A percentile compares a stretch with the other conserved stretches of the same genome.
phyloP scores from a whole-genome alignment of 306 rosid genomes.

The Purshia tridentata region DNA sequence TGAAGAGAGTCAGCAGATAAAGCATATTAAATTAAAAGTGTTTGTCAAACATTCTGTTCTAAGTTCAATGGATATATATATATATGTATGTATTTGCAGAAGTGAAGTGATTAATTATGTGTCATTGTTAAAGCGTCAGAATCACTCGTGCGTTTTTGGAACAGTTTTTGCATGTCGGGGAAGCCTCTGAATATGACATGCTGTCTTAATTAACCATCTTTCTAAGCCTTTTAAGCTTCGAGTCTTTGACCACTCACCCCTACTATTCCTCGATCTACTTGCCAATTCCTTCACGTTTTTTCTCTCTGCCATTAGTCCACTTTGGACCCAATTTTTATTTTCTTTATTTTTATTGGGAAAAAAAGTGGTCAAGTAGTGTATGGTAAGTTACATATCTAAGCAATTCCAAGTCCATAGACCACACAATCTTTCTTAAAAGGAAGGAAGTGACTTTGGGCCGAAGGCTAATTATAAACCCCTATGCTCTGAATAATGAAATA shows the following conservation, averaged over 20 bases:
- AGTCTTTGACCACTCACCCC: conserved; percentile 17
- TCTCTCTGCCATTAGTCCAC: neutral
- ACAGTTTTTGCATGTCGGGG: conserved; percentile 3
- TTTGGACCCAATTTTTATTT: too few relatives aligned
- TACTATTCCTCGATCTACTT: neutral
- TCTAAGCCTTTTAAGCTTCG: too few relatives aligned
- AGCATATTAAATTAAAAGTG: neutral
- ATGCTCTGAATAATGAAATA: too few relatives aligned
- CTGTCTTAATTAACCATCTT: neutral
- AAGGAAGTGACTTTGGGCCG: too few relatives aligned
- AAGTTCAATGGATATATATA: neutral
- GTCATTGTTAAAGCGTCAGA: conserved; percentile 28
- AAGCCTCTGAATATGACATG: conserved; percentile 23
- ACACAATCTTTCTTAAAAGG: too few relatives aligned
- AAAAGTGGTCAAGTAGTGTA: too few relatives aligned
- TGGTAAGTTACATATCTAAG: too few relatives aligned
- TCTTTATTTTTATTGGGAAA: too few relatives aligned
- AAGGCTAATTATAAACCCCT: too few relatives aligned
- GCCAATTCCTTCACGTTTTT: conserved; percentile 16
- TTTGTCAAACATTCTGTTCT: neutral
- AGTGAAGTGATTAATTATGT: neutral
- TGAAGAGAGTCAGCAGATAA: neutral
- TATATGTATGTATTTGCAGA: too few relatives aligned
- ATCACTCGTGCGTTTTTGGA: conserved; percentile 42
- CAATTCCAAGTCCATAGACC: too few relatives aligned